A percentile compares a stretch with the other conserved stretches of the same genome.
Conservation (phyloP, 805 yeast species). For the Hanseniaspora nectarophila region DNA sequence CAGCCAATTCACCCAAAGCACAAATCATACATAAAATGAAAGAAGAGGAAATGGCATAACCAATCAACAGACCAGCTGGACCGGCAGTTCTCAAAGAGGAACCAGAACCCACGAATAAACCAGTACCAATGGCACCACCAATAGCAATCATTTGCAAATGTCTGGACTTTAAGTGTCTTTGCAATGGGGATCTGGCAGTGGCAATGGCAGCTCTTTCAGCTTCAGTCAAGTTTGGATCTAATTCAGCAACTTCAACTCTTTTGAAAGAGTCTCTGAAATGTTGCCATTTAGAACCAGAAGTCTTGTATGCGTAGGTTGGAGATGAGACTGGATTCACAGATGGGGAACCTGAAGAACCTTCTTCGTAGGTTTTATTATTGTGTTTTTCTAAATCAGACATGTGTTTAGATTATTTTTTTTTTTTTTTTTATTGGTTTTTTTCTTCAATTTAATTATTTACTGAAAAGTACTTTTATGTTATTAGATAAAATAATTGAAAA, state of each 20-base stretch:
- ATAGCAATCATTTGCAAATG: constrained; percentile 55
- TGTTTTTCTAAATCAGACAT: constrained; percentile 14
- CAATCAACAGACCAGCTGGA: constrained; percentile 49
- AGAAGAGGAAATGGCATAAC: constrained; percentile 43
- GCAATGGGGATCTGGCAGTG: constrained; percentile 45
- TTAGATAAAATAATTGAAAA: too few species aligned
- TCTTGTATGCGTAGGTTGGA: constrained; percentile 20
- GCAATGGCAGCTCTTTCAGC: constrained; percentile 37
- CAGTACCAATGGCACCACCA: constrained; percentile 67
- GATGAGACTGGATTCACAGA: constrained; percentile 1
- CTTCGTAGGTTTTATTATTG: constrained; percentile 1
- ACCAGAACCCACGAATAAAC: constrained; percentile 64
- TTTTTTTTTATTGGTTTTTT: not conserved
- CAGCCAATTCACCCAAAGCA: constrained; percentile 50
- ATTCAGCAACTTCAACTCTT: constrained; percentile 28
- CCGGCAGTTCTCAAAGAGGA: constrained; percentile 51
- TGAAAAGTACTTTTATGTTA: too few species aligned
- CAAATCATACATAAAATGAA: constrained; percentile 50
- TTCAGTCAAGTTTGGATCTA: constrained; percentile 32
- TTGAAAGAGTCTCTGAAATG: constrained; percentile 41
- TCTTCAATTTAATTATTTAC: not conserved
- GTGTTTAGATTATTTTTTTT: not conserved
- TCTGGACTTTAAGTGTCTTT: constrained; percentile 42
- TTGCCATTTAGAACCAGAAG: constrained; percentile 32
- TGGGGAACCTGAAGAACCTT: not conserved